These are phyloP conservation scores for Graphium sp. DNA, from an alignment of 2,329 filamentous ascomycete species.

Conservation along the genomic window DNA sequence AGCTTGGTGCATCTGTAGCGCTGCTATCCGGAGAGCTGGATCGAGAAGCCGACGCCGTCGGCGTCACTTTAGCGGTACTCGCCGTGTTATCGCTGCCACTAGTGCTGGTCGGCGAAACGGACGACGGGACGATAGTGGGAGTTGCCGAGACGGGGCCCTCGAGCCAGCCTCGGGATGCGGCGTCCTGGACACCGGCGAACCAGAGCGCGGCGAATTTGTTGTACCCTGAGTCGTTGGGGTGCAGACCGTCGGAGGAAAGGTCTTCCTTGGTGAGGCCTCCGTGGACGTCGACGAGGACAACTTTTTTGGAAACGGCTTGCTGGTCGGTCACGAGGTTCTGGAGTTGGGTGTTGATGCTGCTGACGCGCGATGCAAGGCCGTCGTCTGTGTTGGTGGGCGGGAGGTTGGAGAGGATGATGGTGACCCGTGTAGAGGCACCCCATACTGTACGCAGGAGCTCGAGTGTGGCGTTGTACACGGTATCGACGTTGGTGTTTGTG, in stretches of 20 bases:
- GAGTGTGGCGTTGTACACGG: conserved; percentile 12
- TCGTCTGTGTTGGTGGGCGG: conserved; percentile 11
- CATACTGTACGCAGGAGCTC: conserved; percentile 13
- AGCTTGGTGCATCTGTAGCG: not conserved
- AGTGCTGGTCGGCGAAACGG: not conserved
- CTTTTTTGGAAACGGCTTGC: conserved; percentile 8
- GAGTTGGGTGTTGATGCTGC: conserved; percentile 13
- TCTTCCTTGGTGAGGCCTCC: conserved; percentile 10
- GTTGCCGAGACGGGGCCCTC: conserved; percentile 2
- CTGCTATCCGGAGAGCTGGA: too few relatives aligned
- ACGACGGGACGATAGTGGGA: not conserved
- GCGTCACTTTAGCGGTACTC: not conserved
- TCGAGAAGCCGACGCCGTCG: too few relatives aligned
- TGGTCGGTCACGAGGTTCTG: conserved; percentile 9
- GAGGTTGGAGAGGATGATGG: conserved; percentile 16
- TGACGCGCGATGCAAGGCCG: conserved; percentile 9
- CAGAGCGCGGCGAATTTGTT: conserved; percentile 16
- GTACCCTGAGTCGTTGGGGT: conserved; percentile 17
- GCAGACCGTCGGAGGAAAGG: conserved; percentile 14
- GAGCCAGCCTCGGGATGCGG: conserved; percentile 5
- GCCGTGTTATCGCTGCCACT: not conserved
- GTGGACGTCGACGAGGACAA: conserved; percentile 17
- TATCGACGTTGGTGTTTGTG: conserved; percentile 12
- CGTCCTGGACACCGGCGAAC: conserved; percentile 13
- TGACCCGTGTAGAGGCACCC: conserved; percentile 14